Base-by-base conservation (phyloP, 2,329 filamentous ascomycete species). In the Fusarium haematococcum region DNA sequence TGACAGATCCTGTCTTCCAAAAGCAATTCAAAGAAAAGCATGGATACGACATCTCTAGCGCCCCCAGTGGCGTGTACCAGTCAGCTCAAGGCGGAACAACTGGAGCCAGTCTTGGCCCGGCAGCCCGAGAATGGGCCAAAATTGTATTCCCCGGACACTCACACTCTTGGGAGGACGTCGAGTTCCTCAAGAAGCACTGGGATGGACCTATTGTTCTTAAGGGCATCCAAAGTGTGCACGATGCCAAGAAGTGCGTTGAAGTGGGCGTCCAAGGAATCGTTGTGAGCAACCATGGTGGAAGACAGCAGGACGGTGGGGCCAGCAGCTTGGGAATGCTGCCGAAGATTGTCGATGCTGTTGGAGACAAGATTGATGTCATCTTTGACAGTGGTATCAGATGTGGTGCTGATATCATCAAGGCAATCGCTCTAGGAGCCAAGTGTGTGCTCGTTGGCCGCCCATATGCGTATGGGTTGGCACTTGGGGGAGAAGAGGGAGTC, bases 61-160 rank as follows among this genome's bases (percentile, higher is more conserved):
- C 58, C 6, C 61, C 37, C 0, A 70, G 62, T 59, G 70, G 70
- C 13, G 66, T 73, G 16, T 70, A 73, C 14, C 67, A 73, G 3
- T 35, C 70, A 3, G 39, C 68, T 9, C 67, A 74, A n/a, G 68
- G 56, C 23, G 71, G 67, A 63, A 68, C 71, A 16, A 35, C 60
- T 0, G 67, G 71, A 16, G 52, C 59, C 14, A 59, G 71, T n/a
- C 60, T 74, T 16, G 67, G 71, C 3, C 35, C 27, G 3, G 71
- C 67, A 0, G 71, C 71, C 3, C 60, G 68, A 7, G 71, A 74
- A 58, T 74, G 71, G 71, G 67, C 71, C n/a, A 74, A 74, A 33
- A 71, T 74, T 16, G 60, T 74, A 1, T 74, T 74, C 8, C 70
- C 71, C 0, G 67, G 71, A 1, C 71, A 74, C 33, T 71, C 71